These are phyloP conservation scores for Annulohypoxylon nitens DNA, from an alignment of 495 filamentous ascomycete species.

Conservation along the genomic window DNA sequence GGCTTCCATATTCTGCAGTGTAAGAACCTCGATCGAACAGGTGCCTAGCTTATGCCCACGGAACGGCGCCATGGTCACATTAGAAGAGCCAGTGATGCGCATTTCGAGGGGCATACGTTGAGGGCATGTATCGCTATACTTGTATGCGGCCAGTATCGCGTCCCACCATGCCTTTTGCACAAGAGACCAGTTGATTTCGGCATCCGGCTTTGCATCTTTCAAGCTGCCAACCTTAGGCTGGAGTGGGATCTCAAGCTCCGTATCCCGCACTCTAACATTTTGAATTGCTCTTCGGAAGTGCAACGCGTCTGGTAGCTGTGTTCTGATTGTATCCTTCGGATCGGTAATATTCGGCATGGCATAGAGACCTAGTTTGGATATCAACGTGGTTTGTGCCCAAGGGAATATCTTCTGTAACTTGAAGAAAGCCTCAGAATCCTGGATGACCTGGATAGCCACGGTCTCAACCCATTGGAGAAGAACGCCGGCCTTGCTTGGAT, in stretches of 20 bases:
- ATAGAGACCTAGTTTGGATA: conserved; percentile 60
- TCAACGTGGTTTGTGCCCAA: conserved; percentile 36
- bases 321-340: conserved; percentile 53
- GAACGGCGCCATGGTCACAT: conserved; percentile 69
- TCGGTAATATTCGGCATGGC: conserved; percentile 33
- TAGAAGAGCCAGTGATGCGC: conserved; percentile 64
- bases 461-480: conserved; percentile 60
- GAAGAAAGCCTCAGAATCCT: conserved; percentile 34
- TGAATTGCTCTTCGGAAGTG: conserved; percentile 68
- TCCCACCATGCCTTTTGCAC: conserved; percentile 68
- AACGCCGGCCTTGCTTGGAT: conserved; percentile 55
- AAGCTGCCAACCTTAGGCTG: conserved; percentile 45
- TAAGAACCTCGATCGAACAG: conserved; percentile 64
- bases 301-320: conserved; percentile 62
- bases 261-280: conserved; percentile 66
- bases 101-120: conserved; percentile 67
- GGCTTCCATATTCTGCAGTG: conserved; percentile 57
- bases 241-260: conserved; percentile 65
- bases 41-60: conserved; percentile 61
- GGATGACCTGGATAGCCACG: conserved; percentile 42
- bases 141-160: conserved; percentile 61
- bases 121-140: conserved; percentile 54
- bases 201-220: conserved; percentile 44
- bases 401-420: conserved; percentile 40
- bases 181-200: conserved; percentile 57